Evolutionary conservation across 345 rosid species (phyloP), one percentile per base, ranked within the genome.

Genomic region (Geranium brycei): DNA sequence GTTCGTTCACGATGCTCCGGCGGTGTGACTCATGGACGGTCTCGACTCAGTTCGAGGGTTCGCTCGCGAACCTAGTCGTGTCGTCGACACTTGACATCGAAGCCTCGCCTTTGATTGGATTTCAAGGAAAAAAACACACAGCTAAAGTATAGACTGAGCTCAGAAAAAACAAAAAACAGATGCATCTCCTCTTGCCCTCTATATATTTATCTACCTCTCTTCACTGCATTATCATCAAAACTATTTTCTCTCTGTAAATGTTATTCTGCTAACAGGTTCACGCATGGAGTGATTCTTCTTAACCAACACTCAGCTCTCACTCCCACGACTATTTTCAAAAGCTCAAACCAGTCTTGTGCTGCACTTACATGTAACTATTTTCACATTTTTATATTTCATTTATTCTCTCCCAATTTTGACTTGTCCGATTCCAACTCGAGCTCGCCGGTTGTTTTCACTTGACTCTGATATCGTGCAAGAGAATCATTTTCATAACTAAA

Each of bases 291-390:
- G 66, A 19, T 55, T 72, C 67, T 59, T 61, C 28, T 58, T 18
- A 56, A 51, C 28, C 67, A 41, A 16, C 30, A 17, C 28, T 15
- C 12, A 7, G 28, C 28, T 23, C 28, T n/a, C 35, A 5, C 13
- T 19, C 12, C 1, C 13, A 53, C 8, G 3, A 53, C 17, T 13
- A 12, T 12, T 13, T 1, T 53, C 59, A 73, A 67, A 71, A 75
- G 63, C 72, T 31, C 68, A 69, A 60, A 65, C 62, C 19, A 63
- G 59, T 74, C 72, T 53, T 75, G 55, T 58, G 51, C 62, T 56
- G 57, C 64, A 31, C 75, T 31, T 72, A 66, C 62, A 68, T 79
- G 79, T 71, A 59, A 68, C 67, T 66, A 73, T 69, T 3, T 40
- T 66, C 71, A 65, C 60, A n/a, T 66, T 66, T 11, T 19, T 38